Evolutionary conservation across 1,284 basidiomycete species (phyloP), one percentile per base, ranked within the genome.

Genomic region (Sporisorium scitamineum): DNA sequence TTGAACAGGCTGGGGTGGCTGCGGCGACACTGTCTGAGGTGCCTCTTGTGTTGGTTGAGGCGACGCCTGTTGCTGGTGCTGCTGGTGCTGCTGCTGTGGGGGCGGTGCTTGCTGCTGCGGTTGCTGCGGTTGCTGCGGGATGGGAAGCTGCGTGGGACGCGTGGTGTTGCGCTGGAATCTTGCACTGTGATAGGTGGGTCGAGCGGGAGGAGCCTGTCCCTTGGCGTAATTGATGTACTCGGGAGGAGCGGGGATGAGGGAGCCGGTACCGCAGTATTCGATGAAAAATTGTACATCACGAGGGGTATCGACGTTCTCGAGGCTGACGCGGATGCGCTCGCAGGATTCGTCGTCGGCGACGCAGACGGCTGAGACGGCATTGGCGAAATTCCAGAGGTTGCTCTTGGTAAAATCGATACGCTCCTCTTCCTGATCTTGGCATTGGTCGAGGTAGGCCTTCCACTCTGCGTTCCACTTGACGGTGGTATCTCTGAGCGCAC

Each of bases 401-500:
- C 95, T 93, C 87, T 97, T 97, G 87, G 93, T 91, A 83, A 97
- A 94, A 72, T 95, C 94, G 84, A 97, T 87, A 16, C 97, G 90
- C 70, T 96, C 92, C 82, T 98, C 95, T 85, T 99, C 96, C 51
- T 97, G 86, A 87, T 99, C 96, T 87, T 99, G 97, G 77, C 93
- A 95, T 61, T 90, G 90, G 87, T 89, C 78, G 34, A 79, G 62
- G 39, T 79, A 80, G 45, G 70, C 70, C 69, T 94, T 97, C 96
- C 96, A 99, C 73, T 94, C 92, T 62, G 90, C 88, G 84, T 97
- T 95, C 96, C 96, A 99, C 83, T 93, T 92, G 64, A 88, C 88
- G 51, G 90, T 90, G 22, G 94, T 97, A 63, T 94, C 92, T 76
- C 91, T 90, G 56, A 97, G 87, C 0, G 91, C 92, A 61, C 90